Conservation (phyloP, 768 basidiomycete genomes). For the Mycena capillaripes region DNA sequence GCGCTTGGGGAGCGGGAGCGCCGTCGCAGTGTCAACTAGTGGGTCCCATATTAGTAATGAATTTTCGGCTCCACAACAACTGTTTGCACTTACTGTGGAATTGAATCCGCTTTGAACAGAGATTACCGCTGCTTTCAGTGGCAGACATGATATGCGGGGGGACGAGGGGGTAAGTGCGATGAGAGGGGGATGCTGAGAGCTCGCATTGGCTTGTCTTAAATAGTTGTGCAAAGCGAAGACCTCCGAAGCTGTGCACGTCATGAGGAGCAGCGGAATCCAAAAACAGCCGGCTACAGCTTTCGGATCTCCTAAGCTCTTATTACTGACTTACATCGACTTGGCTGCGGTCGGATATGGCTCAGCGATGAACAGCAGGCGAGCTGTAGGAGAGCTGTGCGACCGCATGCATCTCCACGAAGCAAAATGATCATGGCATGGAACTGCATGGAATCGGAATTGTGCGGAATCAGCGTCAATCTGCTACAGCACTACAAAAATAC, state of each 20-base stretch:
- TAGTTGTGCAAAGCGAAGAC: background rate
- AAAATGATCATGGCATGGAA: too few relatives aligned
- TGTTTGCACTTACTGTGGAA: slow-evolving; percentile 25
- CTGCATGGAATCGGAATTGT: background rate
- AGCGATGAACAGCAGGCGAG: background rate
- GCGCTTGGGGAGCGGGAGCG: slow-evolving; percentile 9
- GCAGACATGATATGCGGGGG: background rate
- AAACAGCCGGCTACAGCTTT: slow-evolving; percentile 27
- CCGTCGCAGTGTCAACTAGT: slow-evolving; percentile 28
- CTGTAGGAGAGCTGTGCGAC: slow-evolving; percentile 1
- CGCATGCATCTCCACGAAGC: background rate
- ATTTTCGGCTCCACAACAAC: background rate
- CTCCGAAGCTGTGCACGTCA: slow-evolving; percentile 26
- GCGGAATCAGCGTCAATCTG: slow-evolving; percentile 20
- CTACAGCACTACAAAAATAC: slow-evolving; percentile 13
- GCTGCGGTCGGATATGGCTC: background rate
- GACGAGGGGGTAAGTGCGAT: background rate
- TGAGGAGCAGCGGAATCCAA: background rate
- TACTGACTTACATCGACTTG: background rate
- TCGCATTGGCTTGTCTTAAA: background rate
- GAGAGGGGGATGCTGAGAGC: background rate
- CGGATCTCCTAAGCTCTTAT: slow-evolving; percentile 19
- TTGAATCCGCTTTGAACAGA: slow-evolving; percentile 32
- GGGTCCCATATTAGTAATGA: background rate
- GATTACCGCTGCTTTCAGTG: slow-evolving; percentile 5